Conservation (phyloP, 148 eudicot species). For the Pharnaceum exiguum region DNA sequence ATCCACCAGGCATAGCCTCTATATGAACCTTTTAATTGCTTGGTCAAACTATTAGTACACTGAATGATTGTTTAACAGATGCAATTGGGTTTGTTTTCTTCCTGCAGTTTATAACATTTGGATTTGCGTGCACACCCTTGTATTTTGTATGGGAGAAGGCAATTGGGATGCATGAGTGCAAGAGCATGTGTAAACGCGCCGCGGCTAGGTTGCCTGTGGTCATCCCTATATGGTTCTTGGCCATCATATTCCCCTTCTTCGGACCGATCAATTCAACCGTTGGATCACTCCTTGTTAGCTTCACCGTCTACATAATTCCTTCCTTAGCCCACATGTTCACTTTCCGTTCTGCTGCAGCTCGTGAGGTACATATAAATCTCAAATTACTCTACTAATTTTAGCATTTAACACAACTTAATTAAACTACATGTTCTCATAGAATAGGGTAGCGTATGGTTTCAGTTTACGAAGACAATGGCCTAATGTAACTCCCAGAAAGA, state of each 20-base stretch:
- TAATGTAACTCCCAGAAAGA: background rate
- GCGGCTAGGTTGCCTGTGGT: slow-evolving; percentile 84
- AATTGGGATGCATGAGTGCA: slow-evolving; percentile 87
- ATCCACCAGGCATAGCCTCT: slow-evolving; percentile 65
- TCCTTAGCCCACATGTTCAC: slow-evolving; percentile 80
- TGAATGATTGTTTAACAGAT: background rate
- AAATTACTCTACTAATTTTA: background rate
- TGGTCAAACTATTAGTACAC: background rate
- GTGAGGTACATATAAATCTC: slow-evolving; percentile 46
- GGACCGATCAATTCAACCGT: slow-evolving; percentile 91
- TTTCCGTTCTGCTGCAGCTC: slow-evolving; percentile 67
- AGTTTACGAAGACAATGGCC: background rate
- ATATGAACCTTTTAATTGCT: background rate
- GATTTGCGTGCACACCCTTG: slow-evolving; percentile 87
- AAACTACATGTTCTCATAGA: no score
- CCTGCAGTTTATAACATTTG: slow-evolving; percentile 86
- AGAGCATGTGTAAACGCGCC: slow-evolving; percentile 84
- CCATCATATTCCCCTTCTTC: slow-evolving; percentile 84
- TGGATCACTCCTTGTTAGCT: slow-evolving; percentile 84
- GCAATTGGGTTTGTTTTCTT: background rate
- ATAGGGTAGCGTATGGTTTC: background rate
- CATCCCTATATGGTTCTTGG: slow-evolving; percentile 84
- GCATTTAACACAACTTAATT: no score
- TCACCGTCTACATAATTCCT: slow-evolving; percentile 89
- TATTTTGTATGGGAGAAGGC: slow-evolving; percentile 94